Evolutionary conservation across 1,284 basidiomycete genomes (phyloP), one percentile per base, ranked within the genome.

Genomic region (Ganoderma resinaceum): DNA sequence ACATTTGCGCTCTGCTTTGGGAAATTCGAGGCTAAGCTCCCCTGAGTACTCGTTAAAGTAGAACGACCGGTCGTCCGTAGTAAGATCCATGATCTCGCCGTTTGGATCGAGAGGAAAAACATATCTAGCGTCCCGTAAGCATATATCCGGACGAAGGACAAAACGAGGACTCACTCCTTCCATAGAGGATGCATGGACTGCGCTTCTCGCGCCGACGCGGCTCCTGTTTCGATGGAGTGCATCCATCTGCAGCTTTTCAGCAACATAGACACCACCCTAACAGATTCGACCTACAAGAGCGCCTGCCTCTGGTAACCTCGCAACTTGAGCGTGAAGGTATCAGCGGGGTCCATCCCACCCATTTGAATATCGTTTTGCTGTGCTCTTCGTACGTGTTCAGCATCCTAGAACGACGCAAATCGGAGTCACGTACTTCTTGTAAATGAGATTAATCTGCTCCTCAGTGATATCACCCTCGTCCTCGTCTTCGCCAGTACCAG

Each of bases 281-380:
- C 37, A 12, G 52, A n/a, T 40, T 29, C 23, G 7, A 77, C 87
- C 61, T 68, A 93, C 87, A 83, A 84, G 63, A 99, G 83, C 2
- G 96, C 97, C 79, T 99, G 97, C 76, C 96, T 98, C 77, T 99
- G 97, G 80, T 99, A 99, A 37, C 89, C 89, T 58, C 96, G 89
- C 35, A 99, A 81, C 0, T 85, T 91, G 61, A 98, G 85, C 0
- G 89, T 84, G 79, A 99, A 99, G 0, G 91, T 89, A 2, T 89
- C 84, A 0, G 91, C 85, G 5, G 97, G 94, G 38, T 97, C 92
- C 86, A 94, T 95, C 78, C 93, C 92, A 26, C 85, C 87, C 80
- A 99, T 87, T 31, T 83, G 82, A 23, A 83, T 87, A 77, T 98
- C 96, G 70, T 95, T 88, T 73, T 88, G 86, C 76, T 96, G 94